Percentiles rank a stretch among this genome's conserved stretches.
These are phyloP conservation scores for Cryptococcus depauperatus DNA, from an alignment of 1,284 basidiomycete genomes.

Conservation along the genomic window DNA sequence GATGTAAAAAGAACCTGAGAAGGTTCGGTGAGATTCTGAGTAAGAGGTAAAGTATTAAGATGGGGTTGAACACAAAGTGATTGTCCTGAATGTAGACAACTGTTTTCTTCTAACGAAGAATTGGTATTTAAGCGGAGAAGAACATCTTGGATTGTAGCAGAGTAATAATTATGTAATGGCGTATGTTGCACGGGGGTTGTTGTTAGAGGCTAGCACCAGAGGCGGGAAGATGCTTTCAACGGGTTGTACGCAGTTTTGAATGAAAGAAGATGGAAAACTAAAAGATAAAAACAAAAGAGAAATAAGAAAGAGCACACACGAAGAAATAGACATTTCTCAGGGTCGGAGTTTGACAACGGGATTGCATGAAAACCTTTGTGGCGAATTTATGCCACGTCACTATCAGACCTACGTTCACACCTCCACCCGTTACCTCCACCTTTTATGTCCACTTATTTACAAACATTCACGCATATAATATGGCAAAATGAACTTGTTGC, in stretches of 20 bases:
- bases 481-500: no score
- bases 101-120: conserved; percentile 13
- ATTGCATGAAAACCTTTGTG: neutral
- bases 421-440: neutral
- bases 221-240: conserved; percentile 3
- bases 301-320: conserved; percentile 7
- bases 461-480: no score
- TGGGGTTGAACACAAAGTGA: conserved; percentile 1
- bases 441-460: no score
- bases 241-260: neutral
- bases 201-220: conserved; percentile 4
- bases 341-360: conserved; percentile 8
- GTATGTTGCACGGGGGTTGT: conserved; percentile 8
- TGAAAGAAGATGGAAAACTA: conserved; percentile 3
- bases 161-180: conserved; percentile 13
- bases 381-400: no score
- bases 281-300: conserved; percentile 4
- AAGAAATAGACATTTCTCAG: conserved; percentile 5
- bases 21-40: conserved; percentile 8
- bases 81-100: conserved; percentile 13
- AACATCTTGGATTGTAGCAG: conserved; percentile 22
- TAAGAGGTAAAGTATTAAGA: conserved; percentile 5
- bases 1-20: conserved; percentile 12
- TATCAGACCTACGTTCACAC: neutral
- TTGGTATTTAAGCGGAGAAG: conserved; percentile 19